A percentile compares a stretch with the other conserved stretches of the same genome.
These are phyloP conservation scores for Coffea humblotiana DNA, from an alignment of 305 asterid genomes.

Conservation along the genomic window DNA sequence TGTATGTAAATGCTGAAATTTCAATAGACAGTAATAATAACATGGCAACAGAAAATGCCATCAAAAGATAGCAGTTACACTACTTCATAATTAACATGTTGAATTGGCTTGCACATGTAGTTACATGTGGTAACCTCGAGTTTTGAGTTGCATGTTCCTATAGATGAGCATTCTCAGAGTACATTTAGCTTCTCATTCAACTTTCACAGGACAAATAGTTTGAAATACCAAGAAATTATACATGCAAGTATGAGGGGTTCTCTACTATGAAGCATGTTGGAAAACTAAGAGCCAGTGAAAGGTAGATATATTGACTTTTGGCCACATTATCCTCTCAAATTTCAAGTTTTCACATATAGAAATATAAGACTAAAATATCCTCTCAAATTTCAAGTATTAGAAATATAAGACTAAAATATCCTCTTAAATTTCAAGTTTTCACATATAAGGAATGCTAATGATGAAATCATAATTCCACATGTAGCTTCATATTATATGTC, in stretches of 20 bases:
- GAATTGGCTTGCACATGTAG: not conserved
- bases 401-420: not conserved
- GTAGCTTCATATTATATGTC: not conserved
- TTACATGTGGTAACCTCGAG: not conserved
- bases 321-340: not conserved
- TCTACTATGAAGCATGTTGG: not conserved
- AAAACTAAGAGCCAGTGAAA: not conserved
- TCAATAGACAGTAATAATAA: not conserved
- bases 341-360: too few relatives aligned
- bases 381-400: not conserved
- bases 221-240: not conserved
- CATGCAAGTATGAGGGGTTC: not conserved
- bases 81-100: not conserved
- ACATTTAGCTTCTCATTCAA: not conserved
- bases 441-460: not conserved
- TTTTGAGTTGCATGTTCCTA: not conserved
- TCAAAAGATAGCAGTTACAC: not conserved
- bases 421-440: not conserved
- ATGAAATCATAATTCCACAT: not conserved
- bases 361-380: too few relatives aligned
- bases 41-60: conserved; percentile 8
- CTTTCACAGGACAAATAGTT: not conserved
- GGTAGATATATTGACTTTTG: not conserved
- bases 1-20: not conserved
- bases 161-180: not conserved